These are phyloP conservation scores for Sporothrix pseudoabietina DNA, from an alignment of 2,329 filamentous ascomycete species.

Conservation along the genomic window DNA sequence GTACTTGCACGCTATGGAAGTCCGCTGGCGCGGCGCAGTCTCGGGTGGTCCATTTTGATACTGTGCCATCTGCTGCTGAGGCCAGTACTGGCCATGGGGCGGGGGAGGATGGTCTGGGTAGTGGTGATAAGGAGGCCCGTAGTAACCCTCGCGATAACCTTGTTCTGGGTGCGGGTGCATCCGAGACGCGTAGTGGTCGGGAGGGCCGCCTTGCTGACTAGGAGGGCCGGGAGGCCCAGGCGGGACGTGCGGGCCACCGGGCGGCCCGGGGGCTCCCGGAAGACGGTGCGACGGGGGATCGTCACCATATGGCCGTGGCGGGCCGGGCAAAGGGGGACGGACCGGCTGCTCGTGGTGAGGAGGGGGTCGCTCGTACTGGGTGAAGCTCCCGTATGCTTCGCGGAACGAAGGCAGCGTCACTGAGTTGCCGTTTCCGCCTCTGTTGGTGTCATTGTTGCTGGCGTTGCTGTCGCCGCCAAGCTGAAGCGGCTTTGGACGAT, in stretches of 20 bases:
- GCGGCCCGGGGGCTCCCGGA: slow-evolving; percentile 52
- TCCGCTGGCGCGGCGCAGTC: slow-evolving; percentile 59
- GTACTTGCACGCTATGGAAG: slow-evolving; percentile 62
- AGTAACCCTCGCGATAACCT: slow-evolving; percentile 33
- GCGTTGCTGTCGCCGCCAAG: not conserved
- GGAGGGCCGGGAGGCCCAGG: slow-evolving; percentile 48
- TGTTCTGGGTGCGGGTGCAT: slow-evolving; percentile 33
- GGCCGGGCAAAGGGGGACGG: slow-evolving; percentile 29
- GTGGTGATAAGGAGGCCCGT: slow-evolving; percentile 33
- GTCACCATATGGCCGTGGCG: slow-evolving; percentile 41
- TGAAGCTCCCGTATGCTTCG: slow-evolving; percentile 33
- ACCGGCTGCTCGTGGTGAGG: slow-evolving; percentile 23
- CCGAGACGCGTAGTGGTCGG: slow-evolving; percentile 33
- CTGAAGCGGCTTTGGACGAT: slow-evolving; percentile 28
- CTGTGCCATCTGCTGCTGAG: slow-evolving; percentile 35
- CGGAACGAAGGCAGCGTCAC: slow-evolving; percentile 34
- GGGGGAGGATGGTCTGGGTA: slow-evolving; percentile 33
- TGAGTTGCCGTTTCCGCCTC: slow-evolving; percentile 21
- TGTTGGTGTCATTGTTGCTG: not conserved
- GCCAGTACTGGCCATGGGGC: slow-evolving; percentile 31
- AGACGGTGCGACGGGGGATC: slow-evolving; percentile 43
- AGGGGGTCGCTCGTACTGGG: slow-evolving; percentile 23
- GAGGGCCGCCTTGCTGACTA: slow-evolving; percentile 37
- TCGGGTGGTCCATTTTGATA: slow-evolving; percentile 47
- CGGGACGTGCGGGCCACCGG: slow-evolving; percentile 49